Conservation (phyloP, 805 yeast species). For the Helenozyma baotianmanensis region DNA sequence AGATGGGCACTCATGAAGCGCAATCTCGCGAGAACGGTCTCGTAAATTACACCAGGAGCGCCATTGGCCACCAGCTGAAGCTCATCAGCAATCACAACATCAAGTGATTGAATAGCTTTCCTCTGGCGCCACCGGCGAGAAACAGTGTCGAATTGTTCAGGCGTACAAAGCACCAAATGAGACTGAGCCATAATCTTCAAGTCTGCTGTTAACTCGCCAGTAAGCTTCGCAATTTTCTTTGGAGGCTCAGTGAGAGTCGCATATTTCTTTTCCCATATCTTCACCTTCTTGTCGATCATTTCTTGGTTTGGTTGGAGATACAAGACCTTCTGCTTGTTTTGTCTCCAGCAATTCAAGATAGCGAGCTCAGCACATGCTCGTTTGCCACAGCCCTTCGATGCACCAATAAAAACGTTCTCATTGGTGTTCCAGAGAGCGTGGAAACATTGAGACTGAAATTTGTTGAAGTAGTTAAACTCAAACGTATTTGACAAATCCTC, state of each 20-base stretch:
- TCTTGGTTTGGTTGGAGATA: slow-evolving; percentile 66
- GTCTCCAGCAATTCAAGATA: slow-evolving; percentile 66
- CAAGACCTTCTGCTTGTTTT: slow-evolving; percentile 63
- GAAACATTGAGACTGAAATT: slow-evolving; percentile 69
- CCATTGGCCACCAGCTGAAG: slow-evolving; percentile 62
- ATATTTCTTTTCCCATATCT: slow-evolving; percentile 52
- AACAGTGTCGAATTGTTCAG: slow-evolving; percentile 66
- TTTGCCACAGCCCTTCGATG: slow-evolving; percentile 75
- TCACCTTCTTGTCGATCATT: slow-evolving; percentile 42
- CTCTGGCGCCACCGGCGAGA: slow-evolving; percentile 83
- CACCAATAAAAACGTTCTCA: slow-evolving; percentile 62
- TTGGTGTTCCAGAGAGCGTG: slow-evolving; percentile 52
- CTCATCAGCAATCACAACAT: slow-evolving; percentile 69
- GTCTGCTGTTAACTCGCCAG: slow-evolving; percentile 50
- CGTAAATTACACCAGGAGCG: slow-evolving; percentile 57
- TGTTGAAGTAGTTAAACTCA: slow-evolving; percentile 56
- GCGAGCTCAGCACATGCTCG: slow-evolving; percentile 70
- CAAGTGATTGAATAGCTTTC: slow-evolving; percentile 62
- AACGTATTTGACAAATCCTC: slow-evolving; percentile 46
- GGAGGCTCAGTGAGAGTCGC: slow-evolving; percentile 47
- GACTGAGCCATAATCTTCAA: slow-evolving; percentile 50
- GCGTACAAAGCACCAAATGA: slow-evolving; percentile 74
- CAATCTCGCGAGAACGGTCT: slow-evolving; percentile 65
- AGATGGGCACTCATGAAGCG: slow-evolving; percentile 63
- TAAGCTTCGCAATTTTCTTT: slow-evolving; percentile 51